These are phyloP conservation scores for Tricholoma matsutake DNA, from an alignment of 768 basidiomycete species.

Conservation along the genomic window DNA sequence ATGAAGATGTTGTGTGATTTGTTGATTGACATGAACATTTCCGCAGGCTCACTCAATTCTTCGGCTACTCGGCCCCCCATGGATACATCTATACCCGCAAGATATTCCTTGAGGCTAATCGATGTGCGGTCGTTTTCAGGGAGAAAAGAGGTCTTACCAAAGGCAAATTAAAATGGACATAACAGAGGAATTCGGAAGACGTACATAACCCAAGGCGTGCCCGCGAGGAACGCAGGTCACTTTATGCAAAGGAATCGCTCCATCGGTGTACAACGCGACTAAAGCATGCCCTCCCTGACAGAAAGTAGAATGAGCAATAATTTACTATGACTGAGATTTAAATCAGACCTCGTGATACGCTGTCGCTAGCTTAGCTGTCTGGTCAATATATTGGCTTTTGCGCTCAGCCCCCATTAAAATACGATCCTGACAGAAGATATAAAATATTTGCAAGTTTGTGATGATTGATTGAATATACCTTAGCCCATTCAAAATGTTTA, in stretches of 20 bases:
- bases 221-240: conserved; percentile 97
- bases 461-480: conserved; percentile 41
- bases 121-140: conserved; percentile 78
- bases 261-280: conserved; percentile 91
- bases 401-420: conserved; percentile 98
- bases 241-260: conserved; percentile 96
- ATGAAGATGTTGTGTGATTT: conserved; percentile 14
- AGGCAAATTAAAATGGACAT: conserved; percentile 7
- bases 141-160: conserved; percentile 64
- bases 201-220: conserved; percentile 83
- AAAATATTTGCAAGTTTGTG: not conserved
- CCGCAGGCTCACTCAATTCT: conserved; percentile 61
- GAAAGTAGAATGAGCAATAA: not conserved
- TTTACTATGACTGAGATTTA: not conserved
- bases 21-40: conserved; percentile 14
- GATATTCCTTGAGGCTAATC: conserved; percentile 68
- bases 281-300: conserved; percentile 85
- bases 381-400: conserved; percentile 84
- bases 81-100: conserved; percentile 83
- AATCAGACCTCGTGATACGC: conserved; percentile 87
- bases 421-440: conserved; percentile 55
- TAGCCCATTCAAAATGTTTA: conserved; percentile 97
- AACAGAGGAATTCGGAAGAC: conserved; percentile 24
- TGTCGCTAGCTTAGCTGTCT: conserved; percentile 82
- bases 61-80: conserved; percentile 97